Conservation (phyloP, 2,329 filamentous ascomycete species). For the Pyrenophora tritici-repentis region DNA sequence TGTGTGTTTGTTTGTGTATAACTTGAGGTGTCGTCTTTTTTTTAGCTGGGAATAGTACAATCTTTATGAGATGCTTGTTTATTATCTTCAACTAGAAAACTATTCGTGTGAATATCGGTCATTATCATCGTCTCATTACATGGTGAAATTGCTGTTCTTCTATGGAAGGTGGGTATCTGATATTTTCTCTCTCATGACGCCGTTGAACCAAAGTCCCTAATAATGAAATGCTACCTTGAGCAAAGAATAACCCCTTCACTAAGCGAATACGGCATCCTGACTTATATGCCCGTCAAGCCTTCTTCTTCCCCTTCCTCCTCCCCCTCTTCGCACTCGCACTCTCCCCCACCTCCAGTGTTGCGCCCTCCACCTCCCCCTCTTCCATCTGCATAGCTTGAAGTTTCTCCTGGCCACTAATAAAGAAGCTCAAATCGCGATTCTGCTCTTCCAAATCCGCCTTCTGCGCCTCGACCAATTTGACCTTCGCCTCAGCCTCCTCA, state of each 20-base stretch:
- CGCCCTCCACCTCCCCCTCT: constrained; percentile 66
- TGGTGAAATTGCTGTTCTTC: no score
- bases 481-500: constrained; percentile 58
- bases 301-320: constrained; percentile 33
- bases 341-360: constrained; percentile 39
- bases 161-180: no score
- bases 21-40: no score
- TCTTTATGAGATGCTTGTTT: no score
- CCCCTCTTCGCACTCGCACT: constrained; percentile 17
- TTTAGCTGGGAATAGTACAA: no score
- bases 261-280: background rate
- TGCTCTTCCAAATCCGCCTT: constrained; percentile 79
- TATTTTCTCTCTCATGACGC: no score
- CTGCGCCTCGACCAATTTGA: constrained; percentile 51
- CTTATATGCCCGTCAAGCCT: constrained; percentile 6
- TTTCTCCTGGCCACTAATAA: constrained; percentile 82
- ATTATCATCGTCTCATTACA: no score
- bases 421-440: constrained; percentile 86
- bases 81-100: no score
- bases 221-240: background rate
- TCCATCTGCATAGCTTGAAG: constrained; percentile 66
- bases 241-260: background rate
- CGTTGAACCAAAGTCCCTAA: no score
- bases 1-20: no score
- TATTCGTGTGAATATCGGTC: no score